Evolutionary conservation across 2,329 filamentous ascomycete species (phyloP), one percentile per base, ranked within the genome.

Genomic region (Exophiala sp.): DNA sequence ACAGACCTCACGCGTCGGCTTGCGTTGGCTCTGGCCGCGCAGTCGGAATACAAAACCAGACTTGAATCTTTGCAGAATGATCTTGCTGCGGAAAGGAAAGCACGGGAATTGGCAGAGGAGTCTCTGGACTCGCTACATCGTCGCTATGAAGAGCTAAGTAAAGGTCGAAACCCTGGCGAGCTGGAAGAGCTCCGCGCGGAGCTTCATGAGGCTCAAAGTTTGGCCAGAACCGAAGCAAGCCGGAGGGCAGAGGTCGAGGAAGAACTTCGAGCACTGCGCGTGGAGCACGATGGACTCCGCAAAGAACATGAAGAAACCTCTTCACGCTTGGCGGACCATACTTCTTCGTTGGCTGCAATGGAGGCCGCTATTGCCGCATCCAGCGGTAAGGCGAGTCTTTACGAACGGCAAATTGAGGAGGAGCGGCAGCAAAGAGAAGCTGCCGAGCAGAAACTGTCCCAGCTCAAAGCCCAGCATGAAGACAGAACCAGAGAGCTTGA

Each of bases 71-170:
- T 88, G 43, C 78, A 74, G 18, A 70, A 76, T 2, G 88, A 96
- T 50, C 73, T 95, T 1, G 82, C 88, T 24, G 81, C 88, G 0
- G 94, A 98, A 69, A 88, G 77, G 63, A 84, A 80, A 53, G 84
- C 88, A 3, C 81, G 88, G 43, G 83, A 88, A 62, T 73, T 96
- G 11, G 89, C 93, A 0, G 93, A 98, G 63, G 91, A 96, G 52
- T 94, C 88, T 1, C 78, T 85, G 3, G 82, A 83, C 59, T 86
- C 88, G 21, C 85, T 90, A 1, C 85, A 95, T 65, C 85, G 82
- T 66, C 83, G 91, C 18, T 83, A 95, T 67, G 73, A 81, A 6
- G 89, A 96, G 60, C 75, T 98, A 1, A 91, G 97, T 64, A 77
- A 77, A 37, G 91, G 95, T 63, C 84, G 85, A 62, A 89, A 86